Base-by-base conservation (phyloP, 805 yeast genomes). In the Saccharomycopsis lassenensis region DNA sequence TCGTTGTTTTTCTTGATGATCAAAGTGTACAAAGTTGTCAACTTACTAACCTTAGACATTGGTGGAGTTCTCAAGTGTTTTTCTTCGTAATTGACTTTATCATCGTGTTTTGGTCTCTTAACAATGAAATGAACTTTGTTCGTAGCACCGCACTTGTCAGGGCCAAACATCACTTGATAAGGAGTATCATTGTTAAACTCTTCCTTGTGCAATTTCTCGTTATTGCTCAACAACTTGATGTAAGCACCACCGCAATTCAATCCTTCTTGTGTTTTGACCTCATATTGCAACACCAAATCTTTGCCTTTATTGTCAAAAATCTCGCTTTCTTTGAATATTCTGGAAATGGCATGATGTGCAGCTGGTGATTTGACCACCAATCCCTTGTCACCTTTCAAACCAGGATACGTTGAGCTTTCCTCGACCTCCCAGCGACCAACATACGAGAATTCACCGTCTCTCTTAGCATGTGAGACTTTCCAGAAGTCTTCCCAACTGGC, bases 161-260 rank as follows among this genome's bases (percentile, higher is more conserved):
- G 96, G 15, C 96, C 96, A 61, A 87, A 87, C 89, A 87, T 80
- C 45, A 87, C 60, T 56, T 80, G 85, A 59, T 79, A 84, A 2
- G 86, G 82, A 3, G 93, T 68, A 19, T 65, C 74, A 42, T 71
- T 69, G 46, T 62, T 64, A 62, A 85, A 79, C 41, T 71, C 69
- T 26, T 57, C 53, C 24, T 59, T 62, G 37, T 50, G 56, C 16
- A 53, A 50, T 7, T 52, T 56, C 1, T 52, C 62, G 17, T 58
- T 53, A 2, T 55, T 54, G 30, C 74, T 63, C 37, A 87, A 57
- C 30, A 87, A 62, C 62, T 87, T 87, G 46, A 87, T 55, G 58
- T 86, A 87, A 1, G 93, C 89, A 37, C 96, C 96, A 33, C 94
- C 94, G 58, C 96, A 87, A 30, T 65, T 65, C 38, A 85, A 61